phyloP scores from a whole-genome alignment of 2,329 filamentous ascomycete species.

The Calonectria pseudoturangicola region DNA sequence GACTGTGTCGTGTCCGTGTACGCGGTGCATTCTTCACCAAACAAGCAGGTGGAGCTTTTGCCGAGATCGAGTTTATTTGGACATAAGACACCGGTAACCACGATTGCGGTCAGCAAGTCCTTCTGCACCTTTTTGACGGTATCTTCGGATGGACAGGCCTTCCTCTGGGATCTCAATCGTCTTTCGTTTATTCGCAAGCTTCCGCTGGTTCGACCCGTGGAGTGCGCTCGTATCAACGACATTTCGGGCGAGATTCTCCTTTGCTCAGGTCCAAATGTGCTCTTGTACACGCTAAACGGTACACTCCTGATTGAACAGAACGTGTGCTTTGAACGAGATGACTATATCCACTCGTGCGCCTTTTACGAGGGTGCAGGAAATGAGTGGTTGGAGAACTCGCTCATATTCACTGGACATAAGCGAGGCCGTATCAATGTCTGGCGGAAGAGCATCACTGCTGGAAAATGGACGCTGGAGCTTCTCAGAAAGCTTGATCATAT shows the following conservation, averaged over 20 bases:
- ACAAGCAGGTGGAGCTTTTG: slow-evolving; percentile 85
- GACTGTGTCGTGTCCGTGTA: slow-evolving; percentile 95
- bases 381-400: slow-evolving; percentile 91
- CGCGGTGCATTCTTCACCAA: slow-evolving; percentile 77
- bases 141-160: slow-evolving; percentile 86
- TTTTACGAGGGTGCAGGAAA: slow-evolving; percentile 95
- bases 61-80: slow-evolving; percentile 90
- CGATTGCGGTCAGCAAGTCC: slow-evolving; percentile 88
- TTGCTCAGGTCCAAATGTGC: slow-evolving; percentile 83
- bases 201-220: slow-evolving; percentile 73
- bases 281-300: slow-evolving; percentile 92
- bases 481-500: slow-evolving; percentile 89
- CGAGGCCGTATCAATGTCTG: slow-evolving; percentile 89
- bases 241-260: slow-evolving; percentile 92
- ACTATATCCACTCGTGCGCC: slow-evolving; percentile 86
- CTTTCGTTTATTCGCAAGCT: slow-evolving; percentile 89
- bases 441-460: slow-evolving; percentile 73
- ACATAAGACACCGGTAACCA: slow-evolving; percentile 88
- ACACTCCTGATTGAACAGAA: slow-evolving; percentile 87
- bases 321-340: slow-evolving; percentile 82
- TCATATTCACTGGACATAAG: slow-evolving; percentile 92
- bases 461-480: slow-evolving; percentile 84
- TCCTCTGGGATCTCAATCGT: slow-evolving; percentile 96
- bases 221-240: slow-evolving; percentile 92
- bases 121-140: slow-evolving; percentile 92